phyloP scores from a whole-genome alignment of 352 stramenopile species.

The Globisporangium splendens region DNA sequence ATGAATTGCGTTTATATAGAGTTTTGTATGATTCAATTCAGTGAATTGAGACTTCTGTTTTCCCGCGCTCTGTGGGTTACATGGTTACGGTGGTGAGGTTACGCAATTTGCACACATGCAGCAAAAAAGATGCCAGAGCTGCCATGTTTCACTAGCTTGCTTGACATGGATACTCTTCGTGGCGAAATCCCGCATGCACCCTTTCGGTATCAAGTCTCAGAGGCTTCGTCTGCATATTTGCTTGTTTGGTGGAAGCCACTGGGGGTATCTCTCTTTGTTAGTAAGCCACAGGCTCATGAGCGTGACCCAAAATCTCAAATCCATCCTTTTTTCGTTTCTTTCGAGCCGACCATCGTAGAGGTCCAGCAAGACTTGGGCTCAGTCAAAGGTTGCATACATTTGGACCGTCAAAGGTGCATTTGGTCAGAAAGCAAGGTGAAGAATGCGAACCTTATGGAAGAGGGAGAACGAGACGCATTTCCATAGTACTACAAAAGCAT shows the following conservation, averaged over 20 bases:
- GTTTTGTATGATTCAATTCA: conserved; percentile 59
- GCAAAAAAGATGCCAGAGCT: conserved; percentile 3
- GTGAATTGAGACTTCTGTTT: conserved; percentile 30
- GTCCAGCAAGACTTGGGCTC: too few relatives aligned
- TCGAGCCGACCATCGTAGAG: background rate
- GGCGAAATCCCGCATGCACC: background rate
- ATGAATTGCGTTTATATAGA: conserved; percentile 31
- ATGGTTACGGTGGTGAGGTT: too few relatives aligned
- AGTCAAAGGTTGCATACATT: too few relatives aligned
- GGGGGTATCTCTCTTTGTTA: too few relatives aligned
- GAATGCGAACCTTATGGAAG: too few relatives aligned
- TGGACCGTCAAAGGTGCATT: too few relatives aligned
- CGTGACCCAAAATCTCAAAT: background rate
- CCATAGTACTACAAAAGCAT: too few relatives aligned
- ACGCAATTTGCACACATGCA: background rate
- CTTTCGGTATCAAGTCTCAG: conserved; percentile 16
- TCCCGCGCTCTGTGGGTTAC: background rate
- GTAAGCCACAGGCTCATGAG: too few relatives aligned
- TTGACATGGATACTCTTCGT: background rate
- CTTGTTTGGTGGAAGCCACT: too few relatives aligned
- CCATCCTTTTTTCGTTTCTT: background rate
- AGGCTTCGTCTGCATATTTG: background rate
- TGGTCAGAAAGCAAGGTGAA: too few relatives aligned
- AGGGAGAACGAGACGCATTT: too few relatives aligned
- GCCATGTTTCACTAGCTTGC: too few relatives aligned